A percentile compares a stretch with the other conserved stretches of the same genome.
Conservation (phyloP, 306 rosid species). For the Inga leiocalycina region DNA sequence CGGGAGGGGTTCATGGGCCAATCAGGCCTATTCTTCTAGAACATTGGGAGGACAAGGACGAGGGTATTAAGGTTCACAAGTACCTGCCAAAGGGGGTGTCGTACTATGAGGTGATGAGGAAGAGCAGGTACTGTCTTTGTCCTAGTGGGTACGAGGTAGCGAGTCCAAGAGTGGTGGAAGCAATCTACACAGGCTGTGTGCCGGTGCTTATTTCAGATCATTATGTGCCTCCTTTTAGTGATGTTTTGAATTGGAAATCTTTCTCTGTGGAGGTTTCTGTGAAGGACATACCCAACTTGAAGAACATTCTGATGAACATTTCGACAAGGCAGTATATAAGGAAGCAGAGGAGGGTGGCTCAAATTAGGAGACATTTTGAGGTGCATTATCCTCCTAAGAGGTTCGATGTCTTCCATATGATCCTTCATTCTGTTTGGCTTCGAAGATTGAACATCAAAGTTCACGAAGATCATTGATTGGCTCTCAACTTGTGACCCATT, state of each 20-base stretch:
- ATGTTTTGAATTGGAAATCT: constrained; percentile 86
- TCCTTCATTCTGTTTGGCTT: constrained; percentile 92
- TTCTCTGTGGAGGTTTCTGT: constrained; percentile 79
- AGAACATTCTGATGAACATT: constrained; percentile 63
- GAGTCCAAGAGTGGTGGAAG: constrained; percentile 89
- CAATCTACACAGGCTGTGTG: constrained; percentile 89
- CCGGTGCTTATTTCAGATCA: constrained; percentile 86
- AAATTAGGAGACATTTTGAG: constrained; percentile 80
- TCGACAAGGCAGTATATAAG: constrained; percentile 70
- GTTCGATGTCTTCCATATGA: constrained; percentile 86
- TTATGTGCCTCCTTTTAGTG: constrained; percentile 83
- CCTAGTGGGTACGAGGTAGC: constrained; percentile 99
- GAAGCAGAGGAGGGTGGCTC: constrained; percentile 78
- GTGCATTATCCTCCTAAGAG: constrained; percentile 77
- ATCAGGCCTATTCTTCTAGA: constrained; percentile 65
- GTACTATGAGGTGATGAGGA: constrained; percentile 76
- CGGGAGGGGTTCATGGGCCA: constrained; percentile 89
- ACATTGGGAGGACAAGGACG: constrained; percentile 85
- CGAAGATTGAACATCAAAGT: constrained; percentile 76
- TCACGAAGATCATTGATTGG: constrained; percentile 41
- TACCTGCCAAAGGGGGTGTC: constrained; percentile 83
- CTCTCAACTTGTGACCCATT: background rate
- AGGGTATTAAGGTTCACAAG: constrained; percentile 62
- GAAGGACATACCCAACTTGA: constrained; percentile 73
- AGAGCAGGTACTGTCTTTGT: constrained; percentile 83